Conservation (phyloP, 768 basidiomycete species). For the Suillus subaureus region DNA sequence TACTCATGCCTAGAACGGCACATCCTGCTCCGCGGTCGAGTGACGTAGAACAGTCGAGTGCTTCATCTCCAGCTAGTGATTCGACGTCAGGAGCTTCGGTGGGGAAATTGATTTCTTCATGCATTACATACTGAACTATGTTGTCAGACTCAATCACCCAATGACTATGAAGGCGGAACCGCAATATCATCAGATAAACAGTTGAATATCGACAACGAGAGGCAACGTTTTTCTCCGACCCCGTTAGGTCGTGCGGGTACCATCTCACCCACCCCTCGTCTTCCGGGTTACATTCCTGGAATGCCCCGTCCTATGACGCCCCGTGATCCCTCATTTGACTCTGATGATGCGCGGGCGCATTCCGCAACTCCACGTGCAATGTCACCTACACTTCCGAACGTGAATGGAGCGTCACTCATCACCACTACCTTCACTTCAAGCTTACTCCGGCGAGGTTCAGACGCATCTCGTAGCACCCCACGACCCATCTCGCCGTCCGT, state of each 20-base stretch:
- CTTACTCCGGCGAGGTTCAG: slow-evolving; percentile 56
- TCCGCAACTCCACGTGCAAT: slow-evolving; percentile 77
- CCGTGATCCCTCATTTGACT: slow-evolving; percentile 63
- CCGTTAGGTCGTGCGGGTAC: slow-evolving; percentile 54
- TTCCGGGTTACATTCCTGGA: slow-evolving; percentile 87
- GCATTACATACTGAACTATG: slow-evolving; percentile 21
- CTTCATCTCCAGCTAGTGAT: slow-evolving; percentile 22
- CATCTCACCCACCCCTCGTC: slow-evolving; percentile 50
- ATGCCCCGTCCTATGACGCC: slow-evolving; percentile 93
- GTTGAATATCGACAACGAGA: slow-evolving; percentile 47
- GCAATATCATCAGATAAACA: slow-evolving; percentile 71
- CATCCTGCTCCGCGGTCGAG: slow-evolving; percentile 44
- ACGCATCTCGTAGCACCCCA: slow-evolving; percentile 50
- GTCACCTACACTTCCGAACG: slow-evolving; percentile 52
- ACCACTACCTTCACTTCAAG: slow-evolving; percentile 37
- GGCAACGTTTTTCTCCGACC: slow-evolving; percentile 60
- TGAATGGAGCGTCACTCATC: slow-evolving; percentile 37
- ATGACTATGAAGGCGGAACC: slow-evolving; percentile 62
- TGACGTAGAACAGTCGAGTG: slow-evolving; percentile 29
- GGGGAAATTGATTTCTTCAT: slow-evolving; percentile 17
- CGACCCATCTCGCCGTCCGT: slow-evolving; percentile 50
- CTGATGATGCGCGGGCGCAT: slow-evolving; percentile 74
- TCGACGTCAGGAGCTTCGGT: slow-evolving; percentile 24
- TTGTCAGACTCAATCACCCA: slow-evolving; percentile 34
- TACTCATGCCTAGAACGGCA: slow-evolving; percentile 69